Percentiles rank a stretch among this genome's conserved stretches.
Evolutionary conservation across 768 basidiomycete genomes (phyloP).

Genomic region (Leccinum fibrillosum): DNA sequence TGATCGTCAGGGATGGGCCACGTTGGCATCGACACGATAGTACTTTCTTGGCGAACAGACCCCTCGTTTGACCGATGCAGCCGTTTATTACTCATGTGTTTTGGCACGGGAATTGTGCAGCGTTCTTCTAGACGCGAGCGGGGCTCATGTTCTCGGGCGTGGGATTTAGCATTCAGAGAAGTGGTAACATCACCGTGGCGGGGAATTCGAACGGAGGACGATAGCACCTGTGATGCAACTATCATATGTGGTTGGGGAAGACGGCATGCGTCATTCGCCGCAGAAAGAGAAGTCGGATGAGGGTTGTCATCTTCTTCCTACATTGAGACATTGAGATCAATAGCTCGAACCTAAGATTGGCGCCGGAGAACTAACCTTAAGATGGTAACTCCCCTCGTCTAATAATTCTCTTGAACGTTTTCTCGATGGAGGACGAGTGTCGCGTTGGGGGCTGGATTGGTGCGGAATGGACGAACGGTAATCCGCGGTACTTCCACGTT

Average conservation of each 20-base stretch:
- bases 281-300: conserved; percentile 17
- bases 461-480: conserved; percentile 12
- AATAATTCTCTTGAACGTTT: conserved; percentile 32
- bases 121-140: conserved; percentile 26
- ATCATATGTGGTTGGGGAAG: conserved; percentile 23
- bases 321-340: conserved; percentile 25
- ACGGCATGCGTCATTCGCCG: conserved; percentile 22
- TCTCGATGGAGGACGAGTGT: conserved; percentile 25
- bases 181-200: conserved; percentile 9
- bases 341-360: conserved; percentile 26
- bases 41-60: conserved; percentile 27
- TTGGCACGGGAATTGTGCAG: conserved; percentile 16
- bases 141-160: conserved; percentile 16
- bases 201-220: conserved; percentile 14
- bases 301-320: conserved; percentile 27
- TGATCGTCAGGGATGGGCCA: conserved; percentile 35
- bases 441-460: conserved; percentile 17
- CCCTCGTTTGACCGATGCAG: conserved; percentile 28
- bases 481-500: conserved; percentile 17
- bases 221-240: conserved; percentile 21
- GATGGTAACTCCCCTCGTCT: conserved; percentile 24
- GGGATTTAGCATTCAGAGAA: conserved; percentile 15
- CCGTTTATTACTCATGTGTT: conserved; percentile 26
- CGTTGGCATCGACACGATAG: conserved; percentile 25
- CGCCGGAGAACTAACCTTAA: conserved; percentile 32